Evolutionary conservation across 2,329 filamentous ascomycete species (phyloP).

Genomic region (Colletotrichum viniferum): DNA sequence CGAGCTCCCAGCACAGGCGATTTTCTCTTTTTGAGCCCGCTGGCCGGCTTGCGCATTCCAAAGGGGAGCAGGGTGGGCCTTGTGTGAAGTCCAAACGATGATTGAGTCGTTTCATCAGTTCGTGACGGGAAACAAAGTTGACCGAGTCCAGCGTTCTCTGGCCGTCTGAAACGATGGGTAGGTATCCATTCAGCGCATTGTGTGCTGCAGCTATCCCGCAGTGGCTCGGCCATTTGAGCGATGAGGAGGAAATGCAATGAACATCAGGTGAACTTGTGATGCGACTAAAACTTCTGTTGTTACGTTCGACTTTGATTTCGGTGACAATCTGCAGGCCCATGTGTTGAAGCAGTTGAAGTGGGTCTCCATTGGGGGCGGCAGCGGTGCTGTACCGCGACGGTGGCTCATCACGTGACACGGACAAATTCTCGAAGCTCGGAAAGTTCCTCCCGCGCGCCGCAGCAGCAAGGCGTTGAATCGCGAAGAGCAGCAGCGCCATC

Average conservation of each 20-base stretch:
- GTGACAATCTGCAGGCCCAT: not conserved
- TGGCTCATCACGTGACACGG: conserved; percentile 1
- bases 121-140: not conserved
- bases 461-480: not conserved
- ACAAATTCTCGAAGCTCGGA: conserved; percentile 11
- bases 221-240: not conserved
- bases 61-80: not conserved
- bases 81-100: not conserved
- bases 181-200: not conserved
- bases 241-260: not conserved
- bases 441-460: conserved; percentile 14
- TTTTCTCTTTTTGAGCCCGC: not conserved
- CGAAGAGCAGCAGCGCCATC: not conserved
- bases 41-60: not conserved
- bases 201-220: not conserved
- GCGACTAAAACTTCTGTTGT: not conserved
- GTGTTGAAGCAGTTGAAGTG: not conserved
- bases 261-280: not conserved
- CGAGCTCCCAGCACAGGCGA: not conserved
- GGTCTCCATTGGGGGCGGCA: not conserved
- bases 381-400: not conserved
- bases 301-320: not conserved
- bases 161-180: not conserved
- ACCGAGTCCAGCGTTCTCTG: not conserved
- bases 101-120: not conserved